Evolutionary conservation across 179 eudicot species (phyloP).

Genomic region (Carnegiea gigantea): DNA sequence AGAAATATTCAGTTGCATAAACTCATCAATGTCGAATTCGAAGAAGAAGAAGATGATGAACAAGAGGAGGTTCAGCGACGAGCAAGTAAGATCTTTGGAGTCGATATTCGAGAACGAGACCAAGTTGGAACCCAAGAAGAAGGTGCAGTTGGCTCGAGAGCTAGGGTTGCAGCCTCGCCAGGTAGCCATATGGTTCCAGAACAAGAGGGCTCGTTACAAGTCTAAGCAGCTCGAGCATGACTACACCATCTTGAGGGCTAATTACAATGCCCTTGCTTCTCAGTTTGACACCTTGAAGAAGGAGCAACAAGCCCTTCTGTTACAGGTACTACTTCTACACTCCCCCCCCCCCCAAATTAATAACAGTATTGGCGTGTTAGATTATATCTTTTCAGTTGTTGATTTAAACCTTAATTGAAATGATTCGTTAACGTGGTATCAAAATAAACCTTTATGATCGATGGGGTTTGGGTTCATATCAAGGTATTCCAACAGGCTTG

Average conservation of each 20-base stretch:
- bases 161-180: conserved; percentile 64
- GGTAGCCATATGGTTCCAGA: conserved; percentile 79
- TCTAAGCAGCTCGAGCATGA: conserved; percentile 65
- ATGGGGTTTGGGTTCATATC: too few relatives aligned
- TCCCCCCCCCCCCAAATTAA: too few relatives aligned
- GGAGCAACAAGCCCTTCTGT: conserved; percentile 46
- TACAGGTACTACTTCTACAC: conserved; percentile 37
- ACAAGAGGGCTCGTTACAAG: conserved; percentile 67
- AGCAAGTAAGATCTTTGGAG: conserved; percentile 39
- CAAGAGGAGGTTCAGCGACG: conserved; percentile 45
- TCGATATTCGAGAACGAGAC: conserved; percentile 42
- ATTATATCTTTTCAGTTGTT: too few relatives aligned
- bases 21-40: neutral
- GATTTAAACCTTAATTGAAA: too few relatives aligned
- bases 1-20: conserved; percentile 27
- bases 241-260: conserved; percentile 34
- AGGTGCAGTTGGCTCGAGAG: conserved; percentile 52
- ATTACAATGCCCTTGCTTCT: conserved; percentile 43
- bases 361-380: too few relatives aligned
- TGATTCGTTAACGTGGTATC: too few relatives aligned
- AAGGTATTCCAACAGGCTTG: too few relatives aligned
- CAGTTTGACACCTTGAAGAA: conserved; percentile 44
- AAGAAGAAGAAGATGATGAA: conserved; percentile 30
- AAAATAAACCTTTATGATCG: too few relatives aligned
- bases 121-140: conserved; percentile 44